Conservation (phyloP, 2,329 filamentous ascomycete genomes). For the Fusarium sp. region DNA sequence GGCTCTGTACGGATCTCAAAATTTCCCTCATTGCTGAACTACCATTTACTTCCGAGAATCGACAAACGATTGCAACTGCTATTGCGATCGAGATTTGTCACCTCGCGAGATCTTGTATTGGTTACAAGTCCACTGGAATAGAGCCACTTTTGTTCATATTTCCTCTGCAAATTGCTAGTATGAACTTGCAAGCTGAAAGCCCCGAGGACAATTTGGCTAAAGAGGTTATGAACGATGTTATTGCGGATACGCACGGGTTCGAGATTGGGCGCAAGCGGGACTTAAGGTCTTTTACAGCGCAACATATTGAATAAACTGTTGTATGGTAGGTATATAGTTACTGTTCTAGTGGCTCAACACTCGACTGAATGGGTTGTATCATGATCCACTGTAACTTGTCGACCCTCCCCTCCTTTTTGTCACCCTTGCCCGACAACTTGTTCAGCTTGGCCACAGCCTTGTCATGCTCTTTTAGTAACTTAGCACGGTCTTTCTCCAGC, state of each 20-base stretch:
- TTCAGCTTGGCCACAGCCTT: background rate
- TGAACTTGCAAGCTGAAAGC: slow-evolving; percentile 10
- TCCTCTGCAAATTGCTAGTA: slow-evolving; percentile 11
- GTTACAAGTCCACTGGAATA: background rate
- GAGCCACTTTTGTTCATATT: slow-evolving; percentile 23
- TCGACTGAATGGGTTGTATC: background rate
- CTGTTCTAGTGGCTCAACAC: accelerated
- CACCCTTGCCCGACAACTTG: slow-evolving; percentile 11
- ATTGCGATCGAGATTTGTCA: slow-evolving; percentile 25
- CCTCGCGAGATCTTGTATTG: background rate
- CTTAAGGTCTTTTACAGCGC: background rate
- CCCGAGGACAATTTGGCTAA: slow-evolving; percentile 15
- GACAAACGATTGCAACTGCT: background rate
- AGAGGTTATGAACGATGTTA: slow-evolving; percentile 16
- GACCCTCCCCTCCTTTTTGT: slow-evolving; percentile 22
- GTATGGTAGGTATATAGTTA: background rate
- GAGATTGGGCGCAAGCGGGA: slow-evolving; percentile 25
- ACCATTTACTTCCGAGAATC: background rate
- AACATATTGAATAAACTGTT: background rate
- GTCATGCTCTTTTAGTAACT: background rate
- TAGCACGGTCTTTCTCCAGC: background rate
- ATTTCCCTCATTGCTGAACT: slow-evolving; percentile 5
- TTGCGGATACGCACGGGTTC: slow-evolving; percentile 21
- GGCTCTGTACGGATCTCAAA: background rate
- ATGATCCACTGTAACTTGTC: slow-evolving; percentile 25